Base-by-base conservation (phyloP, 2,329 filamentous ascomycete genomes). In the Aspergillus uvarum region DNA sequence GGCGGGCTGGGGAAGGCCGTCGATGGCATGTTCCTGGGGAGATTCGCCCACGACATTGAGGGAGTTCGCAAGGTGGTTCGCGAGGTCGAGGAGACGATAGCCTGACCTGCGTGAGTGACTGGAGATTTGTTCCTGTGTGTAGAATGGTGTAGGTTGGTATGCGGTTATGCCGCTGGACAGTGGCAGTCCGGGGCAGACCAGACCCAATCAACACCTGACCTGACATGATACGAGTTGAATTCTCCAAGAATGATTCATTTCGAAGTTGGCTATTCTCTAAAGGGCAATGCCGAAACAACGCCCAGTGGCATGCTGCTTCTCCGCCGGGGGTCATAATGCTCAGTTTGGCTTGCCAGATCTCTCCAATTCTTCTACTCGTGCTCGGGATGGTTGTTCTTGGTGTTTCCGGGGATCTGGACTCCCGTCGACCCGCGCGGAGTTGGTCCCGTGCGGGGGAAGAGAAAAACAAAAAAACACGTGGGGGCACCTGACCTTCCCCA, bases 21-120 rank as follows among this genome's bases (percentile, higher is more conserved):
- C 12, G 91, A 96, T 76, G 91, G 91, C 0, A 79, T 95, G 74
- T 95, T 95, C 69, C 73, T 96, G 59, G 92, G 91, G 0, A 79
- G 92, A 29, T 96, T 95, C 73, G 91, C 87, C 12, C 91, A 96
- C 76, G 87, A 94, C 70, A 83, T 90, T 8, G 82, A 83, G 38
- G 87, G 88, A 55, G 87, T 96, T 66, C 82, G 85, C 61, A 85
- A 85, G 77, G 90, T 92, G 5, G 87, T 94, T 51, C 76, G 81
- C 32, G 91, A 96, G 74, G 86, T 95, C 32, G 84, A 85, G 8
- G 78, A 78, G 61, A 75, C 71, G 48, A 58, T 78, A 32, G 42
- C 35, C 24, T 65, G 47, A 63, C 11, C n/a, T 11, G 11, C n/a
- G 19, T 35, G 51, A 11, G 14, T 53, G 31, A 35, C 32, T 11